Evolutionary conservation across 805 yeast genomes (phyloP).

Genomic region (Yueomyces sinensis): DNA sequence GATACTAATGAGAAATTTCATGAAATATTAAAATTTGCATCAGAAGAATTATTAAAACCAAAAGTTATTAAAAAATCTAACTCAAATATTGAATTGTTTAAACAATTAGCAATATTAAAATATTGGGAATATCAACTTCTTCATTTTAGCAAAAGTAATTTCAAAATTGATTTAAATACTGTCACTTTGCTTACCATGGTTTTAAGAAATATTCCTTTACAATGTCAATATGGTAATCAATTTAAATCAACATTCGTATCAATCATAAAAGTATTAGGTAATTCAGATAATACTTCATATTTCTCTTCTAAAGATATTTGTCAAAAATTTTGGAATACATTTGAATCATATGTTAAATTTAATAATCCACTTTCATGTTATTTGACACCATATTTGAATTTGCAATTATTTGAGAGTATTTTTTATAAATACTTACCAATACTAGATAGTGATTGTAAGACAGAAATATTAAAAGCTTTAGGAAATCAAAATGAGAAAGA

Average conservation of each 20-base stretch:
- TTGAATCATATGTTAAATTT: constrained; percentile 7
- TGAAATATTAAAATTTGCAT: neutral
- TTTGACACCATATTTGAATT: constrained; percentile 8
- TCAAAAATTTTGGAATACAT: constrained; percentile 5
- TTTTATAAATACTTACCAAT: constrained; percentile 2
- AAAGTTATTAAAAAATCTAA: constrained; percentile 1
- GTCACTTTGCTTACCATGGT: constrained; percentile 7
- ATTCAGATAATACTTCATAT: neutral
- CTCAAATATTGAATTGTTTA: constrained; percentile 9
- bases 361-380: constrained; percentile 10
- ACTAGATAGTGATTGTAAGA: neutral
- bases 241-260: neutral
- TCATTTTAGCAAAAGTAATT: neutral
- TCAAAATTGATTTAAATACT: constrained; percentile 4
- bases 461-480: neutral
- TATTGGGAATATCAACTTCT: constrained; percentile 7
- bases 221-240: constrained; percentile 6
- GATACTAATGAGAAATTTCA: neutral
- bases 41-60: neutral
- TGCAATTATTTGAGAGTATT: constrained; percentile 1
- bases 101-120: constrained; percentile 16
- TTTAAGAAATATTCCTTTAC: constrained; percentile 8
- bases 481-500: neutral
- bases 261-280: neutral
- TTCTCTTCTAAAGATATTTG: neutral